A percentile compares a stretch with the other conserved stretches of the same genome.
These are phyloP conservation scores for Isatis lusitanica DNA, from an alignment of 441 rosid genomes.

Conservation along the genomic window DNA sequence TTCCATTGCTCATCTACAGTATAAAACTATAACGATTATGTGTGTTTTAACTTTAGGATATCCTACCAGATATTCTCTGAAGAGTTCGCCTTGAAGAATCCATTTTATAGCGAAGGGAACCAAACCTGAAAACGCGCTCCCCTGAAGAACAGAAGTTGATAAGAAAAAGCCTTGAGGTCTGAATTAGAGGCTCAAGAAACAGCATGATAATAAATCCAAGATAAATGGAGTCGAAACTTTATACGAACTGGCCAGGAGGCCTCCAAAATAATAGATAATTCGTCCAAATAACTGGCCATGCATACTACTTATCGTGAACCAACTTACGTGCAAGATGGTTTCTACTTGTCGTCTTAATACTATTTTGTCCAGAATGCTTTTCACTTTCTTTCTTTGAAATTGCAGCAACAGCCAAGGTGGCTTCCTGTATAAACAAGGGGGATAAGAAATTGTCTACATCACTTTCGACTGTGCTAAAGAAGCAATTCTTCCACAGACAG, in stretches of 20 bases:
- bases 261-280: neutral
- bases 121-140: slow-evolving; percentile 79
- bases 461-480: slow-evolving; percentile 16
- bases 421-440: slow-evolving; percentile 59
- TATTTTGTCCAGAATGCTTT: slow-evolving; percentile 40
- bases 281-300: slow-evolving; percentile 35
- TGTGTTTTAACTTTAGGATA: slow-evolving; percentile 19
- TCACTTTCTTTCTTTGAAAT: slow-evolving; percentile 70
- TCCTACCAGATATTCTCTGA: slow-evolving; percentile 83
- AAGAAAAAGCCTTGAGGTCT: slow-evolving; percentile 13
- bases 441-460: slow-evolving; percentile 4
- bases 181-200: slow-evolving; percentile 20
- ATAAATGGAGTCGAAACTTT: slow-evolving; percentile 27
- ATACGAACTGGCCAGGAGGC: slow-evolving; percentile 29
- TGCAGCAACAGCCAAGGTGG: slow-evolving; percentile 88
- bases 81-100: slow-evolving; percentile 91
- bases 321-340: slow-evolving; percentile 54
- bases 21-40: neutral
- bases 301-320: slow-evolving; percentile 28
- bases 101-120: slow-evolving; percentile 85
- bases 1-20: neutral
- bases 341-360: slow-evolving; percentile 46
- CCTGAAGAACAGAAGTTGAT: slow-evolving; percentile 47
- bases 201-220: slow-evolving; percentile 18
- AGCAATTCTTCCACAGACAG: slow-evolving; percentile 15